Evolutionary conservation across 306 rosid genomes (phyloP), one percentile per base, ranked within the genome.

Genomic region (Prunus davidiana): DNA sequence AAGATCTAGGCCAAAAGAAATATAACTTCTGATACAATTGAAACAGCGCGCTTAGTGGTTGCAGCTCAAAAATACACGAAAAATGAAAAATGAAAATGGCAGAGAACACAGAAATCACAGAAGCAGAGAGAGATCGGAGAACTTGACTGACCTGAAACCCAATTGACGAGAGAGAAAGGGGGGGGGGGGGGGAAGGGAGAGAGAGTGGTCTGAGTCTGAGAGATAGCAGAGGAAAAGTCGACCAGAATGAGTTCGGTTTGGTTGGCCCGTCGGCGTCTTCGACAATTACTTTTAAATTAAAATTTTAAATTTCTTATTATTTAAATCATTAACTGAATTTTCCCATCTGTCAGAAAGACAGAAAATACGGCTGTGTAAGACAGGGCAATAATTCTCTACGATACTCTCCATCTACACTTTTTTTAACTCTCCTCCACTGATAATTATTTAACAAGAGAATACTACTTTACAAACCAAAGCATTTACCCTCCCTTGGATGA

Each of bases 251-350:
- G 90, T 81, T 95, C 79, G 77, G 88, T 89, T 83, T 88, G 93
- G 97, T 84, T 87, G 85, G 84, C 86, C 90, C 92, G 97, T 92
- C 98, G 96, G 92, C 92, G 98, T 89, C 97, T 66, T 38, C 65
- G 83, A 70, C 82, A 52, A 69, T 71, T 32, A 77, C 62, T 78
- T 69, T 83, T 41, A 10, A 34, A 51, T 30, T 61, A 14, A 72
- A 72, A 14, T 41, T 45, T 18, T 34, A 54, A 62, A 47, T 34
- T 22, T 11, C 32, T 66, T 16, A 2, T 14, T 22, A 22, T 72
- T 18, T 32, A 25, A 11, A n/a, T 43, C 2, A 63, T 58, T 6
- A 6, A 34, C 4, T 24, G 13, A 9, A 32, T 12, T 74, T 32
- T 60, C 25, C 49, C 14, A n/a, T 19, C 67, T 66, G 88, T 81